Percentiles rank a stretch among this genome's conserved stretches.
These are phyloP conservation scores for Bruguiera sexangula DNA, from an alignment of 345 rosid species.

Conservation along the genomic window DNA sequence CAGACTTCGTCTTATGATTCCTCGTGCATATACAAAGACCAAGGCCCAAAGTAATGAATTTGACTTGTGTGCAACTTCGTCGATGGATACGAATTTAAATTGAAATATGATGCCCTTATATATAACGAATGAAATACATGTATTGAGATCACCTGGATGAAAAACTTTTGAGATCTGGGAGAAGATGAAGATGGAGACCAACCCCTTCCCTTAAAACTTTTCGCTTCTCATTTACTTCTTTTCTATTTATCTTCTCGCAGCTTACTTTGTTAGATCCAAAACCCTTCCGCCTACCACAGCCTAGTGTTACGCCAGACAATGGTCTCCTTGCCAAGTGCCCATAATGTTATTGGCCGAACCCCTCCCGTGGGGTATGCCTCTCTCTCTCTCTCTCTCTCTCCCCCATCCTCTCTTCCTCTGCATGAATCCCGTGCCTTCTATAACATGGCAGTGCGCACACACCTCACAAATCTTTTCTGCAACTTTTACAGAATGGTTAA, in stretches of 20 bases:
- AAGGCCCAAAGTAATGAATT: too few relatives aligned
- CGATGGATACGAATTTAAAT: too few relatives aligned
- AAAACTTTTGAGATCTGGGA: too few relatives aligned
- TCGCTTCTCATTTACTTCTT: neutral
- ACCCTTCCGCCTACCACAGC: neutral
- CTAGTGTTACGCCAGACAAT: neutral
- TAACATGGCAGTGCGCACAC: neutral
- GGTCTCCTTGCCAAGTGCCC: slow-evolving; percentile 9
- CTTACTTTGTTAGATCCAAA: neutral
- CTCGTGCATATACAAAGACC: too few relatives aligned
- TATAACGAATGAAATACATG: too few relatives aligned
- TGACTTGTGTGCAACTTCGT: too few relatives aligned
- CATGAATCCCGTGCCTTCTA: neutral
- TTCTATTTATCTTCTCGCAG: neutral
- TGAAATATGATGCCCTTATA: too few relatives aligned
- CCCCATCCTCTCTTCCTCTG: neutral
- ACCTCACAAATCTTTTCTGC: neutral
- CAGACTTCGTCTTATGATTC: too few relatives aligned
- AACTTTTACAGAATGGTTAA: neutral
- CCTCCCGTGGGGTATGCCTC: slow-evolving; percentile 36
- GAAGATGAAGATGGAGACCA: too few relatives aligned
- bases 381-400: neutral
- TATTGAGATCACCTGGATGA: too few relatives aligned
- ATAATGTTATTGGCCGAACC: slow-evolving; percentile 20
- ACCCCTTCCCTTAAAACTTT: too few relatives aligned